Conservation (phyloP, 805 yeast species). For the Tetrapisispora taiwanensis region DNA sequence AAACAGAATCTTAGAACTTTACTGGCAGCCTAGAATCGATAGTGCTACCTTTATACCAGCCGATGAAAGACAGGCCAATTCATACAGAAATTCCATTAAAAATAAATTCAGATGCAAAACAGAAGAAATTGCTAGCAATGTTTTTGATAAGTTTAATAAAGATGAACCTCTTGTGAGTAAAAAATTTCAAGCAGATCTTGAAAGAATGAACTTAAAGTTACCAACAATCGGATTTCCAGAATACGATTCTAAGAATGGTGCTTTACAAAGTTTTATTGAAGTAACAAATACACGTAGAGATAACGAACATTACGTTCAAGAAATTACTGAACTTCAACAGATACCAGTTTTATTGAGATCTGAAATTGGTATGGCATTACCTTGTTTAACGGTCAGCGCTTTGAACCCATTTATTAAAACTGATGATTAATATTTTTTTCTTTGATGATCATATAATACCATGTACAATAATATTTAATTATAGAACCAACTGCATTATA, state of each 20-base stretch:
- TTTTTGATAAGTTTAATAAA: slow-evolving; percentile 25
- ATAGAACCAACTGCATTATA: slow-evolving; percentile 1
- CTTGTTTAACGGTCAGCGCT: slow-evolving; percentile 89
- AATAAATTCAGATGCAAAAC: slow-evolving; percentile 69
- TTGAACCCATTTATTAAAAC: slow-evolving; percentile 63
- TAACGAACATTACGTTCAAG: slow-evolving; percentile 61
- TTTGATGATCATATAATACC: background rate
- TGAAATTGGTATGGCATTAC: slow-evolving; percentile 91
- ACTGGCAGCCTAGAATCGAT: slow-evolving; percentile 90
- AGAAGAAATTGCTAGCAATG: slow-evolving; percentile 53
- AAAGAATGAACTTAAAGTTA: slow-evolving; percentile 39
- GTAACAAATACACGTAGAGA: slow-evolving; percentile 55
- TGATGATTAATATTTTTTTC: background rate
- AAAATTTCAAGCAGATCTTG: slow-evolving; percentile 39
- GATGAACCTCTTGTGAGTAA: slow-evolving; percentile 28
- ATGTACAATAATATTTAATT: background rate
- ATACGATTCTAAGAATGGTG: slow-evolving; percentile 27
- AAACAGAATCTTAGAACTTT: slow-evolving; percentile 64
- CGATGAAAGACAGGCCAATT: slow-evolving; percentile 70
- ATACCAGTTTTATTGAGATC: slow-evolving; percentile 83
- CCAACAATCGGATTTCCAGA: slow-evolving; percentile 34
- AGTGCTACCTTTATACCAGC: slow-evolving; percentile 84
- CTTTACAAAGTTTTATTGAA: slow-evolving; percentile 38
- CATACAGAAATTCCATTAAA: slow-evolving; percentile 69
- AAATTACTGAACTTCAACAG: slow-evolving; percentile 61